Evolutionary conservation across 2,329 filamentous ascomycete genomes (phyloP), one percentile per base, ranked within the genome.

Genomic region (Chaetomium sp.): DNA sequence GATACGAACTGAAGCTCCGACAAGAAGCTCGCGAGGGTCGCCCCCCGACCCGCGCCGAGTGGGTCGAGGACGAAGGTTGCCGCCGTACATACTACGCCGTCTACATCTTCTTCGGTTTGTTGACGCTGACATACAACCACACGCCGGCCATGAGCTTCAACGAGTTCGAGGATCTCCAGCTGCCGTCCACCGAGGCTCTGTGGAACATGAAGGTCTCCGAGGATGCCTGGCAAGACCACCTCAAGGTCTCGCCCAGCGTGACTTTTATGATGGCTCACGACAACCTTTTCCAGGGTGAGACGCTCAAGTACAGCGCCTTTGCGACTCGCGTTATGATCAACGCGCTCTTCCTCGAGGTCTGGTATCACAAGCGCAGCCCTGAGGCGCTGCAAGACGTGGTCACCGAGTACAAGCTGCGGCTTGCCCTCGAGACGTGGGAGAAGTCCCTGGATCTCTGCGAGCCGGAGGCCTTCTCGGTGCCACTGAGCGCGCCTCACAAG

Each of bases 291-390:
- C 93, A 97, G 76, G 95, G 94, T 69, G 92, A 97, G 75, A 86
- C 87, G 64, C 86, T 94, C 59, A 90, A 90, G 72, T 99, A 98
- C 82, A 98, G 94, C 75, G 94, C 94, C 1, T 99, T 98, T 76
- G 94, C 93, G 5, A 96, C 95, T 12, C 92, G 95, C 68, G 92
- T 98, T 69, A 96, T 99, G 92, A 97, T 98, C 84, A 99, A 98
- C 74, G 94, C 95, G 12, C 83, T 99, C 69, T 99, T 98, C 83
- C 85, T 99, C 57, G 95, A 98, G 78, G 94, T 98, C 2, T 99
- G 95, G 95, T 96, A 97, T 75, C 92, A 98, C 81, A 97, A 97
- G 85, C 91, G 95, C 74, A 97, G 92, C 77, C 94, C 94, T n/a
- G 93, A 98, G 76, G 93, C 94, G 58, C 83, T 98, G 49, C 95